Conservation (phyloP, 2,329 filamentous ascomycete species). For the Colletotrichum ledebouriae region DNA sequence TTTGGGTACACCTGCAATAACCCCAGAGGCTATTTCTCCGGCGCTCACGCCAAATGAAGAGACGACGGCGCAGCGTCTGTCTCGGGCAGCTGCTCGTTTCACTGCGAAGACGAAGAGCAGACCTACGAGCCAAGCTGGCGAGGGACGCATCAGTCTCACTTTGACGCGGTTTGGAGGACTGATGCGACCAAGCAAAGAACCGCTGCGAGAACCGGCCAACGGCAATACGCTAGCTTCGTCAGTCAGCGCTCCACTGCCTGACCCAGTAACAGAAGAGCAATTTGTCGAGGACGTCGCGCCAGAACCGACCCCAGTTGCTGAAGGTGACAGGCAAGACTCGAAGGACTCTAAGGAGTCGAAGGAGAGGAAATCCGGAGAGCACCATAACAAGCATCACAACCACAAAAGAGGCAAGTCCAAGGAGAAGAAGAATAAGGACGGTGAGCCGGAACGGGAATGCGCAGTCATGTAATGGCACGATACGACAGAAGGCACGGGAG, state of each 20-base stretch:
- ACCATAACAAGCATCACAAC: conserved; percentile 49
- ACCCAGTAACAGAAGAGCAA: conserved; percentile 41
- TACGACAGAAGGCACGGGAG: conserved; percentile 1
- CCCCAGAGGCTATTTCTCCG: conserved; percentile 54
- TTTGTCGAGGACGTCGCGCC: conserved; percentile 40
- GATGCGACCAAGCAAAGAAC: conserved; percentile 66
- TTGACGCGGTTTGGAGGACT: conserved; percentile 69
- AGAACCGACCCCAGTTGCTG: conserved; percentile 21
- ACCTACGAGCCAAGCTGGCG: conserved; percentile 70
- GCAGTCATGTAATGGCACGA: conserved; percentile 57
- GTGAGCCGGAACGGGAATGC: conserved; percentile 61
- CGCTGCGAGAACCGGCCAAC: conserved; percentile 51
- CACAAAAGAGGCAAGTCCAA: conserved; percentile 56
- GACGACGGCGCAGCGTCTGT: conserved; percentile 65
- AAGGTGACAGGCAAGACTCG: conserved; percentile 42
- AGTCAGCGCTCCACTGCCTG: conserved; percentile 33
- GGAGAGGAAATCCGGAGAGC: conserved; percentile 41
- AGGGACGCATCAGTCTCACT: conserved; percentile 69
- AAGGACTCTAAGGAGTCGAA: conserved; percentile 39
- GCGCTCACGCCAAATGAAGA: conserved; percentile 64
- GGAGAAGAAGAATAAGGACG: conserved; percentile 52
- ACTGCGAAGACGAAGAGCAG: conserved; percentile 64
- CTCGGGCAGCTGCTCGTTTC: conserved; percentile 70
- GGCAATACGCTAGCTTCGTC: conserved; percentile 38
- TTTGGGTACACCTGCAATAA: conserved; percentile 54